phyloP scores from a whole-genome alignment of 73 alveolate genomes.

The Tetrahymena elliotti region DNA sequence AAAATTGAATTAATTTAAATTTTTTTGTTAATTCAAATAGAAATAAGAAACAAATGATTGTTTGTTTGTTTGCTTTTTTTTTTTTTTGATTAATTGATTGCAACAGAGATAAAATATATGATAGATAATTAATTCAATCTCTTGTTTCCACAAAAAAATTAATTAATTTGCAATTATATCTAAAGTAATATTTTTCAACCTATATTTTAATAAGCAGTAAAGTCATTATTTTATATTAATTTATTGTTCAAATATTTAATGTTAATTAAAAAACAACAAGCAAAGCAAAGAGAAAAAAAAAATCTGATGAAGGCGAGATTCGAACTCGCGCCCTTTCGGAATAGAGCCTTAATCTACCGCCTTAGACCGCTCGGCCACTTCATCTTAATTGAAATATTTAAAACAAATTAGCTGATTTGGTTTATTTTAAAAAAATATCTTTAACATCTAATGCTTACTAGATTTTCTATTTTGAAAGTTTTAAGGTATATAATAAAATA shows the following conservation, averaged over 20 bases:
- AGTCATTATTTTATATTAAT: not conserved
- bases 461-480: too few species aligned
- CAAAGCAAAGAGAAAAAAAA: not conserved
- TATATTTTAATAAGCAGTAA: too few species aligned
- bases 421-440: not conserved
- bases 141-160: not conserved
- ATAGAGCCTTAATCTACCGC: conserved; percentile 43
- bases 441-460: too few species aligned
- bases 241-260: too few species aligned
- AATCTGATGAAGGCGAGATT: conserved; percentile 29
- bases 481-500: too few species aligned
- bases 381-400: not conserved
- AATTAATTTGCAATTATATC: not conserved
- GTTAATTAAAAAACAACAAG: not conserved
- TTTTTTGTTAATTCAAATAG: not conserved
- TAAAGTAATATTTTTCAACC: not conserved
- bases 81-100: too few species aligned
- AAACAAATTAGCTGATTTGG: not conserved
- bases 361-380: conserved; percentile 50
- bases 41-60: not conserved
- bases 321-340: conserved; percentile 50
- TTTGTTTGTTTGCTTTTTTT: too few species aligned
- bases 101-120: not conserved
- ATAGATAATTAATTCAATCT: not conserved
- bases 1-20: not conserved